phyloP scores from a whole-genome alignment of 2,329 filamentous ascomycete genomes.

The Passalora sequoiae region DNA sequence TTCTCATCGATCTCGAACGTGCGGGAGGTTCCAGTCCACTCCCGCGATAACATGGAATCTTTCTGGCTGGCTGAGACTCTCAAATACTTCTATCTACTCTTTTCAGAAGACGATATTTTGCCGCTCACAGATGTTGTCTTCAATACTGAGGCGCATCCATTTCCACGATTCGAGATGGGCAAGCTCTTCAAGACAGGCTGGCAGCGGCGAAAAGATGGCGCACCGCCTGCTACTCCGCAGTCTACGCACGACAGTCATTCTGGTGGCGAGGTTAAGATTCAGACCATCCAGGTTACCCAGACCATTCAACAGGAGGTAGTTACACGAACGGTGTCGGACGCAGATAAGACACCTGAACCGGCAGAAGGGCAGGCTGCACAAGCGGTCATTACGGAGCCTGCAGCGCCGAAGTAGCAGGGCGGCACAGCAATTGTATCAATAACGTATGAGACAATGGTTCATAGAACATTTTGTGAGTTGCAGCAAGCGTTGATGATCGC shows the following conservation, averaged over 20 bases:
- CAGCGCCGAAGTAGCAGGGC: neutral
- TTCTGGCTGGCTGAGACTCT: constrained; percentile 98
- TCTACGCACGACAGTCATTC: constrained; percentile 8
- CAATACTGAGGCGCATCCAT: constrained; percentile 90
- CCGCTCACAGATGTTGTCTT: constrained; percentile 83
- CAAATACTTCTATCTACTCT: constrained; percentile 95
- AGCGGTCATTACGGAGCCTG: neutral
- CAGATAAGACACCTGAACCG: neutral
- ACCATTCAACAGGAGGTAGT: constrained; percentile 15
- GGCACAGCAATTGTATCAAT: neutral
- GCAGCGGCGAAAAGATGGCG: constrained; percentile 56
- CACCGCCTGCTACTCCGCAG: constrained; percentile 6
- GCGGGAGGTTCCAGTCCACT: constrained; percentile 61
- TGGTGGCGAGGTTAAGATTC: constrained; percentile 12
- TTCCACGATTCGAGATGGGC: constrained; percentile 80
- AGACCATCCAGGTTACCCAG: constrained; percentile 22
- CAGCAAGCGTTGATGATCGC: neutral
- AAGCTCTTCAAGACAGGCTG: constrained; percentile 75
- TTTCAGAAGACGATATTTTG: constrained; percentile 75
- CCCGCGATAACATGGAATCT: constrained; percentile 92
- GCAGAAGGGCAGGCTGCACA: neutral
- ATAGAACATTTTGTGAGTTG: neutral
- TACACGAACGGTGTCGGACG: neutral
- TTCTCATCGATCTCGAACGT: constrained; percentile 80
- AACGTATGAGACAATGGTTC: neutral